Conservation (phyloP, 2,329 filamentous ascomycete species). For the Penicillium sp. region DNA sequence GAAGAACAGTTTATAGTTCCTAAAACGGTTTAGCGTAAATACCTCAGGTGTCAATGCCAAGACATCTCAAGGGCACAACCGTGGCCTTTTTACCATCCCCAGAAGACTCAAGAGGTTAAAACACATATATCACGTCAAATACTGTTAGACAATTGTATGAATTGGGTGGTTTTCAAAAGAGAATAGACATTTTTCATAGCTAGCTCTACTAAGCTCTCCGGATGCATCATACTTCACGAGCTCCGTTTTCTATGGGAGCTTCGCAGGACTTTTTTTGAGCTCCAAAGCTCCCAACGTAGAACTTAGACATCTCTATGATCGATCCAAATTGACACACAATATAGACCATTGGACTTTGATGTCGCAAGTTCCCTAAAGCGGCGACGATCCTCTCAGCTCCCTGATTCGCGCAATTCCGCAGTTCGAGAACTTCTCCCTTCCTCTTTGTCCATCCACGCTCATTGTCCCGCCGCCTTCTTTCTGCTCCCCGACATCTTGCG, state of each 20-base stretch:
- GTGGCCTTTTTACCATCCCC: slow-evolving; percentile 4
- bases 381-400: slow-evolving; percentile 23
- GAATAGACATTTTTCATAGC: neutral
- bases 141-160: neutral
- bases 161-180: neutral
- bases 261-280: slow-evolving; percentile 1
- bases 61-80: slow-evolving; percentile 1
- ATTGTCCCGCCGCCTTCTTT: slow-evolving; percentile 14
- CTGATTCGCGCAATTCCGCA: slow-evolving; percentile 21
- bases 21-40: neutral
- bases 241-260: slow-evolving; percentile 3
- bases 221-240: slow-evolving; percentile 2
- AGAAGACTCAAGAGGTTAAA: neutral
- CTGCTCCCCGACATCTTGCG: slow-evolving; percentile 7
- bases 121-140: neutral
- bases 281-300: slow-evolving; percentile 1
- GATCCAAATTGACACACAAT: neutral
- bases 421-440: slow-evolving; percentile 24
- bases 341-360: slow-evolving; percentile 3
- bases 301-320: neutral
- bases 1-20: slow-evolving; percentile 3
- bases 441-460: slow-evolving; percentile 18
- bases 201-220: neutral
- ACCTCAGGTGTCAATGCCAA: slow-evolving; percentile 4
- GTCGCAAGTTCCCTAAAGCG: slow-evolving; percentile 20